Base-by-base conservation (phyloP, 2,329 filamentous ascomycete genomes). In the Trichophyton mentagrophytes region DNA sequence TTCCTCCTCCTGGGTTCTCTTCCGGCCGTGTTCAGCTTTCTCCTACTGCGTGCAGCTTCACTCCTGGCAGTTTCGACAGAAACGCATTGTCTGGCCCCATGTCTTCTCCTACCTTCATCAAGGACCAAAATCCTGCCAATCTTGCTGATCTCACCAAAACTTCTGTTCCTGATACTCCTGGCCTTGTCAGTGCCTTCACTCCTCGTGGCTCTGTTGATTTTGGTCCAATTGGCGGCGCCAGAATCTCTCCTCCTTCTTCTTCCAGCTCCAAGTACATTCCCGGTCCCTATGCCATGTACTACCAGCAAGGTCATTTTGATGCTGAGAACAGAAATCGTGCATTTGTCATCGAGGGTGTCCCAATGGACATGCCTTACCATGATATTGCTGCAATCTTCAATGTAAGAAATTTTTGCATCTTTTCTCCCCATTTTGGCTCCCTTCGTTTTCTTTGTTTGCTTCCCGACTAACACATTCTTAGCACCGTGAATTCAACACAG, bases 11-110 rank as follows among this genome's bases (percentile, higher is more conserved):
- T 36, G 40, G 15, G 5, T n/a, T 17, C n/a, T 49, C 63, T 25
- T 61, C 65, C 58, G 64, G 51, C 22, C 64, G 65, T 42, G 60
- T 61, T 17, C 67, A 82, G 64, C 73, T 89, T 22, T 88, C 85
- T 3, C 83, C 86, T 1, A 85, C 81, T 5, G 85, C 85, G 1
- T 82, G 80, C 1, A 69, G 78, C 1, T 88, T 88, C 65, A 81
- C 78, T 15, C 85, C 85, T 4, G 72, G 78, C 58, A 67, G 68
- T 15, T 64, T 66, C 47, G 60, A 20, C 27, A 40, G 22, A 27
- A 49, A 42, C 63, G 53, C 40, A 57, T 61, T 20, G 36, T 63
- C 36, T 61, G 61, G n/a, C 13, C 15, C 38, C n/a, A 58, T 38
- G 36, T 22, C 36, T 40, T 58, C 38, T 55, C 64, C 2, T 38